Evolutionary conservation across 148 eudicot species (phyloP).

Genomic region (Hydrangea macrophylla): DNA sequence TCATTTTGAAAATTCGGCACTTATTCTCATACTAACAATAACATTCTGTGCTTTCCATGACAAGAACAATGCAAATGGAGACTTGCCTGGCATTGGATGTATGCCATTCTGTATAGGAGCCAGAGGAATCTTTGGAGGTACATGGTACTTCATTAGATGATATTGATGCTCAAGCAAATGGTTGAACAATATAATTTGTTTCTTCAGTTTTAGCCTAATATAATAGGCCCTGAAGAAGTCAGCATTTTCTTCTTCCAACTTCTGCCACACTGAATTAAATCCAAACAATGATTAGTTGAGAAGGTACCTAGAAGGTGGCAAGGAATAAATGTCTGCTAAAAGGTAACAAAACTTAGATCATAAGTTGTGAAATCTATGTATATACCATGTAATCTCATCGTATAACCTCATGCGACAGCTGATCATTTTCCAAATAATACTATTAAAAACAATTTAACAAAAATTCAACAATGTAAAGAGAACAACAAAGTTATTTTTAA

Average conservation of each 20-base stretch:
- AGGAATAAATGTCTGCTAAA: not conserved
- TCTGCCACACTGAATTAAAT: slow-evolving; percentile 82
- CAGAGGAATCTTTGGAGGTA: slow-evolving; percentile 78
- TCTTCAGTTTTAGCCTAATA: slow-evolving; percentile 93
- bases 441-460: too few relatives aligned
- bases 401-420: not conserved
- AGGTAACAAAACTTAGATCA: not conserved
- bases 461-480: not conserved
- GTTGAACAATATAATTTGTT: slow-evolving; percentile 91
- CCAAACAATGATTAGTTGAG: not conserved
- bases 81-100: slow-evolving; percentile 86
- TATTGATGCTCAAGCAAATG: slow-evolving; percentile 91
- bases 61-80: not conserved
- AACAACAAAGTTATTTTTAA: slow-evolving; percentile 9
- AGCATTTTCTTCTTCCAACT: slow-evolving; percentile 98
- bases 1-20: not conserved
- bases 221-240: slow-evolving; percentile 96
- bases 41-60: not conserved
- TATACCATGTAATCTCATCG: not conserved
- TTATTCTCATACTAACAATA: not conserved
- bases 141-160: slow-evolving; percentile 74
- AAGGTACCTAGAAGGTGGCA: not conserved
- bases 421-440: not conserved
- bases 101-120: slow-evolving; percentile 93
- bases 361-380: not conserved